phyloP scores from a whole-genome alignment of 1,284 basidiomycete species.

The Ganoderma resinaceum region DNA sequence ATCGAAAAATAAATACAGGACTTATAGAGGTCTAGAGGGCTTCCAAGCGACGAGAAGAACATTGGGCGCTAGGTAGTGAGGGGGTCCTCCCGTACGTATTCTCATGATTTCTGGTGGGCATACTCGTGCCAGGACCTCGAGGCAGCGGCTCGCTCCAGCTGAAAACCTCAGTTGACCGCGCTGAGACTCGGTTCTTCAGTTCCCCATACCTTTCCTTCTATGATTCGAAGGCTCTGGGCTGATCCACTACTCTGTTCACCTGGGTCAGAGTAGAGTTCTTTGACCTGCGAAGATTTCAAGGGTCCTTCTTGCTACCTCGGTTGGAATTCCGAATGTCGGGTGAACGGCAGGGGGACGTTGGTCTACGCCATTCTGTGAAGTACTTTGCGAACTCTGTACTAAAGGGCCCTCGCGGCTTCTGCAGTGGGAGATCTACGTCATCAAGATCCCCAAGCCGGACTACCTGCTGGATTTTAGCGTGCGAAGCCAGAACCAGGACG shows the following conservation, averaged over 20 bases:
- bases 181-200: not conserved
- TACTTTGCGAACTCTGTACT: not conserved
- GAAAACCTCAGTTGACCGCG: not conserved
- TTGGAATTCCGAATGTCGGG: not conserved
- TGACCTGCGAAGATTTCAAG: not conserved
- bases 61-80: not conserved
- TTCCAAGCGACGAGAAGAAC: not conserved
- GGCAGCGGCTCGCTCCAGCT: not conserved
- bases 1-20: not conserved
- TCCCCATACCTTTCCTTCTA: not conserved
- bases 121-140: not conserved
- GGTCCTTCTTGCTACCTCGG: not conserved
- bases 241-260: not conserved
- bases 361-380: not conserved
- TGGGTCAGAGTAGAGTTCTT: not conserved
- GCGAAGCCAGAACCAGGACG: not conserved
- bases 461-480: not conserved
- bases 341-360: not conserved
- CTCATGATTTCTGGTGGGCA: not conserved
- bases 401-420: not conserved
- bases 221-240: not conserved
- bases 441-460: not conserved
- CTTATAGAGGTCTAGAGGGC: not conserved
- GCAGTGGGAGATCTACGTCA: not conserved
- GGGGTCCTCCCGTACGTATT: not conserved